These are phyloP conservation scores for Pythium brassicae DNA, from an alignment of 352 stramenopile genomes.

Conservation along the genomic window DNA sequence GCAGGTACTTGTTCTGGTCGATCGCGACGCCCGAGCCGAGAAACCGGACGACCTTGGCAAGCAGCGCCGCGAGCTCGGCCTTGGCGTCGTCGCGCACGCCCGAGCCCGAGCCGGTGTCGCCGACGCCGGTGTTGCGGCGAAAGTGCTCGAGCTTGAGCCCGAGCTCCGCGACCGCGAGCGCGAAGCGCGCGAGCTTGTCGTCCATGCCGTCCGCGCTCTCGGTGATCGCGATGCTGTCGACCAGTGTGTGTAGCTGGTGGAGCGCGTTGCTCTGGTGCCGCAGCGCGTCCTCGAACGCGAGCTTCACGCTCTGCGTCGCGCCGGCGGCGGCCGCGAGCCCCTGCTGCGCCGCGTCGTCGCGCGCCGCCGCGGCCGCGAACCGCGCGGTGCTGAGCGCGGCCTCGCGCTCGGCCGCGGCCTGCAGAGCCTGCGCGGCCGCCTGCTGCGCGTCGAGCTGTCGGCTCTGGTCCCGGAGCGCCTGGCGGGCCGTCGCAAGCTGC, in stretches of 20 bases:
- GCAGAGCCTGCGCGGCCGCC: conserved; percentile 17
- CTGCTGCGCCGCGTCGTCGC: conserved; percentile 28
- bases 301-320: conserved; percentile 23
- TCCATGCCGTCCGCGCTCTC: conserved; percentile 55
- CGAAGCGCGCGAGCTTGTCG: conserved; percentile 48
- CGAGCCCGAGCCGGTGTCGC: neutral
- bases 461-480: conserved; percentile 32
- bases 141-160: conserved; percentile 59
- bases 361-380: conserved; percentile 23
- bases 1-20: conserved; percentile 62
- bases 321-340: conserved; percentile 19
- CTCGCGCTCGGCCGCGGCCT: conserved; percentile 29
- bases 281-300: conserved; percentile 35
- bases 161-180: conserved; percentile 38
- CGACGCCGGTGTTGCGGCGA: conserved; percentile 10
- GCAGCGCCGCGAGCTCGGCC: conserved; percentile 33
- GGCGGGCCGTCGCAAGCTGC: conserved; percentile 40
- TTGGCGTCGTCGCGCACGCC: conserved; percentile 17
- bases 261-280: conserved; percentile 54
- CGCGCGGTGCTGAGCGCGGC: conserved; percentile 11
- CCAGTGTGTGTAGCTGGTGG: conserved; percentile 63
- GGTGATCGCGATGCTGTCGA: conserved; percentile 54
- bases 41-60: conserved; percentile 57
- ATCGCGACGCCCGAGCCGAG: conserved; percentile 48
- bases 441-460: conserved; percentile 30